phyloP scores from a whole-genome alignment of 495 filamentous ascomycete genomes.

The Daldinia loculata region DNA sequence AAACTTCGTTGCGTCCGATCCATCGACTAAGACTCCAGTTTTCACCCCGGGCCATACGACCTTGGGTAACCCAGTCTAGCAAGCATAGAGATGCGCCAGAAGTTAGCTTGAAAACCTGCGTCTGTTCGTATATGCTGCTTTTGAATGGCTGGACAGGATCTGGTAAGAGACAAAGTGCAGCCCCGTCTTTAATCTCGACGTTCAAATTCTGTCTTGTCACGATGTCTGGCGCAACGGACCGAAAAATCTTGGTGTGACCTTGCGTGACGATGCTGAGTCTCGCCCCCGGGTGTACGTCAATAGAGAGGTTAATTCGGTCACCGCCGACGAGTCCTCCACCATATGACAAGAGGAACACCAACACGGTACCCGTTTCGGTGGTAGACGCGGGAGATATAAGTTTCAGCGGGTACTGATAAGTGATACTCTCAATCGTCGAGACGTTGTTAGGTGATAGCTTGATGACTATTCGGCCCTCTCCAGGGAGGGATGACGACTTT shows the following conservation, averaged over 20 bases:
- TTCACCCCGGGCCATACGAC: conserved; percentile 87
- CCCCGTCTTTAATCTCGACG: conserved; percentile 66
- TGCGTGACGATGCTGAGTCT: conserved; percentile 88
- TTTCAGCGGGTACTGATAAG: conserved; percentile 94
- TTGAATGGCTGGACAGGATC: conserved; percentile 93
- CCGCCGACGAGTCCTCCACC: conserved; percentile 91
- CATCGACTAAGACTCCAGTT: conserved; percentile 83
- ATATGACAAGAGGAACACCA: conserved; percentile 89
- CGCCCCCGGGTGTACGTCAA: conserved; percentile 69
- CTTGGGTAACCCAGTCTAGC: conserved; percentile 91
- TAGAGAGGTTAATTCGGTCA: conserved; percentile 76
- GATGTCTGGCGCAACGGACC: conserved; percentile 64
- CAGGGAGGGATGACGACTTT: conserved; percentile 72
- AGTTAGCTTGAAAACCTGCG: conserved; percentile 76
- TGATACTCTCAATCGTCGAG: conserved; percentile 75
- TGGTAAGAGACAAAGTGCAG: conserved; percentile 87
- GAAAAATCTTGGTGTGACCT: conserved; percentile 96
- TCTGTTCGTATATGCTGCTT: conserved; percentile 80
- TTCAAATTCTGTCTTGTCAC: conserved; percentile 74
- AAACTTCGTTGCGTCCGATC: conserved; percentile 87
- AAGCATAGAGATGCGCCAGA: conserved; percentile 72
- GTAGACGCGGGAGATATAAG: conserved; percentile 74
- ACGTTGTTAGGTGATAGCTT: conserved; percentile 74
- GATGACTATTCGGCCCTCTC: conserved; percentile 79
- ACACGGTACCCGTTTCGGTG: conserved; percentile 66